A percentile compares a stretch with the other conserved stretches of the same genome.
Conservation (phyloP, 352 stramenopile species). For the Globisporangium apiculatum region DNA sequence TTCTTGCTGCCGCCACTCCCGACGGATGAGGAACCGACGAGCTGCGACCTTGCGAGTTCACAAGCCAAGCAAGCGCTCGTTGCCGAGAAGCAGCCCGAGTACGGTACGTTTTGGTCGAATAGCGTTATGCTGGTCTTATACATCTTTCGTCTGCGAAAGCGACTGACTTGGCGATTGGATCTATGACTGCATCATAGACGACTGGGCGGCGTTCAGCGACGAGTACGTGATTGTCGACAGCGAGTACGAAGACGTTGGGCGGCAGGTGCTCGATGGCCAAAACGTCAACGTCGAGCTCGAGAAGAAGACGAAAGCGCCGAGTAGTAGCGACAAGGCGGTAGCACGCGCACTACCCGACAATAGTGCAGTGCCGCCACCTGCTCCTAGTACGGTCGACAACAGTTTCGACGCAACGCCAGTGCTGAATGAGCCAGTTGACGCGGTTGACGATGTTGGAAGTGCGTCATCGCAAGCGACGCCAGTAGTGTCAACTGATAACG, state of each 20-base stretch:
- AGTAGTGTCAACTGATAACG: too few relatives aligned
- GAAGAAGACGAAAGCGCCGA: constrained; percentile 4
- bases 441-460: too few relatives aligned
- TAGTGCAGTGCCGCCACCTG: background rate
- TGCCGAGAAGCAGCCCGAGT: constrained; percentile 53
- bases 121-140: background rate
- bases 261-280: constrained; percentile 56
- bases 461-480: too few relatives aligned
- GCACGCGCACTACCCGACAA: too few relatives aligned
- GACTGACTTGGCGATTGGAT: constrained; percentile 1
- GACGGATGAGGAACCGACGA: constrained; percentile 4
- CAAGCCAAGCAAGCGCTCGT: constrained; percentile 58
- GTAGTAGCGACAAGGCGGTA: too few relatives aligned
- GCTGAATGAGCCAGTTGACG: too few relatives aligned
- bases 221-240: constrained; percentile 82
- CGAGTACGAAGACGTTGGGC: constrained; percentile 72
- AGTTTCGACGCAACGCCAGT: too few relatives aligned
- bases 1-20: constrained; percentile 58
- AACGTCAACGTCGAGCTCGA: constrained; percentile 34
- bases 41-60: constrained; percentile 31
- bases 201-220: constrained; percentile 68
- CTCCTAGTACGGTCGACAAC: background rate
- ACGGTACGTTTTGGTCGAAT: constrained; percentile 24
- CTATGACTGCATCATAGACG: constrained; percentile 19
- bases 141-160: background rate